phyloP scores from a whole-genome alignment of 2,329 filamentous ascomycete species.

The Emericellopsis atlantica region DNA sequence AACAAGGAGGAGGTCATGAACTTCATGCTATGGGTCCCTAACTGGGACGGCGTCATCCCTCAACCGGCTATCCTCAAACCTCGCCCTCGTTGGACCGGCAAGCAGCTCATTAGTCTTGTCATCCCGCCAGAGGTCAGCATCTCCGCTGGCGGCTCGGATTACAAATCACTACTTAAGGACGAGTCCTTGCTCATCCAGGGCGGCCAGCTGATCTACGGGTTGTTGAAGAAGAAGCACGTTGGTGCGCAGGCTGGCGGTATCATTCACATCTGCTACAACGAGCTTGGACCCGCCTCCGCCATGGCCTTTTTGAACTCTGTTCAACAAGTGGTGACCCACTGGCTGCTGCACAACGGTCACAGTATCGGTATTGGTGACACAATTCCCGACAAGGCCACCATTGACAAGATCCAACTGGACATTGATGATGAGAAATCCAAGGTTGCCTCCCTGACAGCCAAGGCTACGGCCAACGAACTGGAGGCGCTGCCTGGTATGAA shows the following conservation, averaged over 20 bases:
- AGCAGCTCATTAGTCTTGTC: slow-evolving; percentile 91
- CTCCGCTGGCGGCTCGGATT: slow-evolving; percentile 48
- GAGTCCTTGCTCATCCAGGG: slow-evolving; percentile 72
- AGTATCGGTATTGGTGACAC: slow-evolving; percentile 98
- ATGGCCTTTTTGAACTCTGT: slow-evolving; percentile 94
- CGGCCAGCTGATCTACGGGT: slow-evolving; percentile 80
- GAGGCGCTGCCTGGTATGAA: slow-evolving; percentile 98
- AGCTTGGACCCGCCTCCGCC: slow-evolving; percentile 72
- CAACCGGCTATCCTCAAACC: slow-evolving; percentile 91
- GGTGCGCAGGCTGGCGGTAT: slow-evolving; percentile 85
- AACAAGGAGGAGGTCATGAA: slow-evolving; percentile 92
- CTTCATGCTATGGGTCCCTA: slow-evolving; percentile 90
- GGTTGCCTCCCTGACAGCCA: slow-evolving; percentile 61
- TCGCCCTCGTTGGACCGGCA: slow-evolving; percentile 88
- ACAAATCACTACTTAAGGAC: slow-evolving; percentile 55
- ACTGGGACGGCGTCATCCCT: slow-evolving; percentile 93
- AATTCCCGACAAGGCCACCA: slow-evolving; percentile 78
- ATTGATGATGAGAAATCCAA: slow-evolving; percentile 73
- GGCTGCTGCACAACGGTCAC: slow-evolving; percentile 91
- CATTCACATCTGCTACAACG: slow-evolving; percentile 92
- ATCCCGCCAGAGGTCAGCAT: slow-evolving; percentile 81
- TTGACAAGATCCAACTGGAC: slow-evolving; percentile 69
- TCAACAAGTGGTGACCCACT: slow-evolving; percentile 92
- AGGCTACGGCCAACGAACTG: slow-evolving; percentile 74
- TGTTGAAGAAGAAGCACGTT: slow-evolving; percentile 87